phyloP scores from a whole-genome alignment of 768 basidiomycete genomes.

The Tricholoma sp. region DNA sequence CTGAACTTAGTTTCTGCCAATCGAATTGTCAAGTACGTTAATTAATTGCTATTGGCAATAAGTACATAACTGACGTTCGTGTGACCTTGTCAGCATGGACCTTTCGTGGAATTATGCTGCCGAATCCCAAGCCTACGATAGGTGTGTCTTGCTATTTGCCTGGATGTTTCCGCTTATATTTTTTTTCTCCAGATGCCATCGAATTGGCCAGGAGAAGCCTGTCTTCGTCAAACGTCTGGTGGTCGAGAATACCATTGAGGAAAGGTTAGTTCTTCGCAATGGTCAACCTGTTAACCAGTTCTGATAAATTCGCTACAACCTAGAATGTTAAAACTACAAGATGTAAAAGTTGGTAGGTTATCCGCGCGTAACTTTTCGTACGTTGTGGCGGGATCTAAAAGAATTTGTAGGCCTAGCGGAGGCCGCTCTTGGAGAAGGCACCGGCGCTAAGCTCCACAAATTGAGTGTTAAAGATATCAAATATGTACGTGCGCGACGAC shows the following conservation, averaged over 20 bases:
- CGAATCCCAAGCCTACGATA: constrained; percentile 61
- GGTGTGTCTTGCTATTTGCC: constrained; percentile 11
- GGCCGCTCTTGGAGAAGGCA: constrained; percentile 67
- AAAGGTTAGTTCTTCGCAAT: constrained; percentile 46
- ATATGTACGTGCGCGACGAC: constrained; percentile 46
- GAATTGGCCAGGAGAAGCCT: constrained; percentile 65
- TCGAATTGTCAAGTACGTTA: constrained; percentile 58
- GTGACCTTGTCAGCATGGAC: constrained; percentile 45
- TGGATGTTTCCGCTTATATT: constrained; percentile 19
- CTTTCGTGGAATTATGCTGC: constrained; percentile 71
- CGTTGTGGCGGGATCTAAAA: background rate
- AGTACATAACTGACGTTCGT: background rate
- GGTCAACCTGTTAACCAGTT: background rate
- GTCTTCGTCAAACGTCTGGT: constrained; percentile 66
- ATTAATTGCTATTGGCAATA: background rate
- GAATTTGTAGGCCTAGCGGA: constrained; percentile 46
- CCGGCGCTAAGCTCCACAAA: constrained; percentile 54
- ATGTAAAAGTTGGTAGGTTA: constrained; percentile 51
- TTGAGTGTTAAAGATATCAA: constrained; percentile 67
- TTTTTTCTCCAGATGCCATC: constrained; percentile 50
- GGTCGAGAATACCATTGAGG: constrained; percentile 67
- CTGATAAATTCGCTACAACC: background rate
- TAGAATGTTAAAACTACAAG: constrained; percentile 67
- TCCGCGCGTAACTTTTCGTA: background rate
- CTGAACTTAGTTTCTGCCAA: constrained; percentile 64